Conservation (phyloP, 1,139 yeast genomes). For the Zygosaccharomyces sapae region DNA sequence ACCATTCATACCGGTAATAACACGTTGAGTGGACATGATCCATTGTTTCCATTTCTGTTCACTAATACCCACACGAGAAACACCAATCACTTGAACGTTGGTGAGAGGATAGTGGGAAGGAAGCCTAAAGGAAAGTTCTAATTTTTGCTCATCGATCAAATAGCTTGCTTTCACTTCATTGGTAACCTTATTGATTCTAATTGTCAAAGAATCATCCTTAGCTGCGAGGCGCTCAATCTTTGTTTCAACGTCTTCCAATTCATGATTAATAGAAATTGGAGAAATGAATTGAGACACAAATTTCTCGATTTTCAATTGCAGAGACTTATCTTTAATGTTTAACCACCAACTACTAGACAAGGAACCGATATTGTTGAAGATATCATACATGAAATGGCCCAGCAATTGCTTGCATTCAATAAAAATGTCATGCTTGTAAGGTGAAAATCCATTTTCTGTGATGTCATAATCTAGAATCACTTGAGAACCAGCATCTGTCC, state of each 20-base stretch:
- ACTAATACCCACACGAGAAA: slow-evolving; percentile 79
- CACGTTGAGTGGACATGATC: slow-evolving; percentile 84
- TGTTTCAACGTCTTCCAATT: slow-evolving; percentile 52
- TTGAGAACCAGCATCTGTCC: slow-evolving; percentile 33
- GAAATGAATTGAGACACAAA: slow-evolving; percentile 62
- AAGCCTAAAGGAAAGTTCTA: slow-evolving; percentile 72
- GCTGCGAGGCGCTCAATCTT: slow-evolving; percentile 39
- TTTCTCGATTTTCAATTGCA: slow-evolving; percentile 53
- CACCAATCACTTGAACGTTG: slow-evolving; percentile 71
- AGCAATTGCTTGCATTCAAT: slow-evolving; percentile 44
- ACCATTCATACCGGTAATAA: slow-evolving; percentile 67
- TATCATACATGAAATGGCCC: slow-evolving; percentile 53
- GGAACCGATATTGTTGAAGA: slow-evolving; percentile 62
- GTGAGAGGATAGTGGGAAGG: slow-evolving; percentile 73
- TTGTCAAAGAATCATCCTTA: slow-evolving; percentile 54
- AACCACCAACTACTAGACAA: slow-evolving; percentile 69
- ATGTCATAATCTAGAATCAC: slow-evolving; percentile 26
- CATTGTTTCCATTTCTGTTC: slow-evolving; percentile 95
- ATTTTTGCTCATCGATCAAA: slow-evolving; percentile 79
- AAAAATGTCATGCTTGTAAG: slow-evolving; percentile 24
- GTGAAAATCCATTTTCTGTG: slow-evolving; percentile 23
- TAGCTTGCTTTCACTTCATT: slow-evolving; percentile 73
- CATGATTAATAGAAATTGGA: slow-evolving; percentile 56
- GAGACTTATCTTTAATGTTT: slow-evolving; percentile 40
- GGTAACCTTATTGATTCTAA: slow-evolving; percentile 57